Percentiles rank a stretch among this genome's conserved stretches.
Evolutionary conservation across 139 green algal genomes (phyloP).

Genomic region (Picochlorum sp.): DNA sequence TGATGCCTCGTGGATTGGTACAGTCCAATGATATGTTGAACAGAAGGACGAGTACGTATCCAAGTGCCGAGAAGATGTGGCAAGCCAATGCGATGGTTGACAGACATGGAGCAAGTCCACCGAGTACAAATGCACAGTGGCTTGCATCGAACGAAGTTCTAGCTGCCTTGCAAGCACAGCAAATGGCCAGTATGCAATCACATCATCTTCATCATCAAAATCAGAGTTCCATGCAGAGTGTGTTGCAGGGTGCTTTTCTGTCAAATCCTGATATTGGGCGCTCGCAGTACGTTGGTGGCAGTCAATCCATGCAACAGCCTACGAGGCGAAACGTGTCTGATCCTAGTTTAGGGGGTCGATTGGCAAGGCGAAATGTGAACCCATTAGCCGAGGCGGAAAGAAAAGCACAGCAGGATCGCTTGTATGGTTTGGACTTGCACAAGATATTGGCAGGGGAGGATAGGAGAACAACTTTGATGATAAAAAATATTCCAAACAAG

Average conservation of each 20-base stretch:
- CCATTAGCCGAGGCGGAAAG: constrained; percentile 66
- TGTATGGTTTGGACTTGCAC: constrained; percentile 79
- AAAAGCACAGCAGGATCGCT: constrained; percentile 62
- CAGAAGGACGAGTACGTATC: neutral
- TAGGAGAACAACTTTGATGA: constrained; percentile 93
- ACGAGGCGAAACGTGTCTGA: constrained; percentile 5
- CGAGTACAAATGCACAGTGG: neutral
- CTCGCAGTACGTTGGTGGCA: neutral
- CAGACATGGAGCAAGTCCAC: neutral
- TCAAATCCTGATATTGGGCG: neutral
- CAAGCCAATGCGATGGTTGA: neutral
- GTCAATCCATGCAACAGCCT: constrained; percentile 16
- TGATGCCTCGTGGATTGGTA: too few species aligned
- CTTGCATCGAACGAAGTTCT: neutral
- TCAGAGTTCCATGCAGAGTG: constrained; percentile 25
- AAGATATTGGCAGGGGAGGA: constrained; percentile 63
- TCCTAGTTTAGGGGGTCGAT: constrained; percentile 45
- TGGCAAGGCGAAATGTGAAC: constrained; percentile 58
- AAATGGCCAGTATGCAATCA: constrained; percentile 35
- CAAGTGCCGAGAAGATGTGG: neutral
- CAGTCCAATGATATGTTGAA: neutral
- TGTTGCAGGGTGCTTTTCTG: constrained; percentile 29
- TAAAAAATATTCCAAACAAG: constrained; percentile 99
- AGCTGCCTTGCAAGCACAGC: constrained; percentile 15
- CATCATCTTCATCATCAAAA: constrained; percentile 34